Evolutionary conservation across 805 yeast genomes (phyloP), one percentile per base, ranked within the genome.

Genomic region (Suhomyces emberorum): DNA sequence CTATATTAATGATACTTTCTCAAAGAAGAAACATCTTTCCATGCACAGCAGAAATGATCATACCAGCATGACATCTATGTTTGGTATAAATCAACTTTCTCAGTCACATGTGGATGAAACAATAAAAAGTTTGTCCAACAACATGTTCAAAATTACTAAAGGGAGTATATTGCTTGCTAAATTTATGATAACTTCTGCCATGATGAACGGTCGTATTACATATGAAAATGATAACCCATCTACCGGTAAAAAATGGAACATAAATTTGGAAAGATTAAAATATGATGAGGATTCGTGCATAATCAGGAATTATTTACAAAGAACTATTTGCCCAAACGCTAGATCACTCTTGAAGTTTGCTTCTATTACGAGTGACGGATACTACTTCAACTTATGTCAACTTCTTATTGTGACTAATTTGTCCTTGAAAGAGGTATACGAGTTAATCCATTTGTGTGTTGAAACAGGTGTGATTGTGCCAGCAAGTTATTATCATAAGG

Each of bases 401-500:
- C 47, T 75, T 15, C 52, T 59, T 30, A 43, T 63, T 11, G 75
- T 66, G 2, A 51, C 71, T 4, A 59, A 60, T 2, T 41, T 47
- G 23, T 46, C 73, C 1, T 39, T 70, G 10, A 36, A 48, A 4
- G 59, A 57, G n/a, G 58, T 65, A 2, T 53, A 58, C 19, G 45
- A 47, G 15, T 50, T 65, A 10, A 35, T 73, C 4, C 59, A 56
- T 17, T 48, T 57, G 25, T 64, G 69, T 12, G 45, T 64, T 9
- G 59, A 63, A 18, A 32, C 52, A 9, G 49, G 54, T 11, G 27
- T 72, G 3, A 47, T 75, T 4, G 42, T 46, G 2, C 74, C 77
- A 1, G 49, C 61, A 10, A 63, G 69, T 17, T 52, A 69, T 2
- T 65, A 63, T 41, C 72, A 72, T 47, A 75, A 74, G 43, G 52